Conservation (phyloP, 2,329 filamentous ascomycete genomes). For the Trichoderma citrinoviride region DNA sequence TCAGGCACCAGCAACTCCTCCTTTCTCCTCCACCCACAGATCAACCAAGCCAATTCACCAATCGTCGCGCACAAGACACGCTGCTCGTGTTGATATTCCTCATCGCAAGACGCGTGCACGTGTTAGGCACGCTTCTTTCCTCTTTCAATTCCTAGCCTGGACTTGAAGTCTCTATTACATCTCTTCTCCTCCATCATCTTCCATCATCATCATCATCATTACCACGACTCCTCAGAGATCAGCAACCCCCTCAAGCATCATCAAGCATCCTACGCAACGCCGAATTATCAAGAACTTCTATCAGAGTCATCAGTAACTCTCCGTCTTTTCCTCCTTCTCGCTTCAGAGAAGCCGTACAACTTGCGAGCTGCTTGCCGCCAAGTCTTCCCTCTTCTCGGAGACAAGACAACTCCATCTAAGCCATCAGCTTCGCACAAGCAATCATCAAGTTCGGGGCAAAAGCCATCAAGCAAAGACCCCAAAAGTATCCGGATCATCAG, state of each 20-base stretch:
- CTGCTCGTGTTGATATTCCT: background rate
- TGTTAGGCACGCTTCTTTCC: background rate
- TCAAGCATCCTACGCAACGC: background rate
- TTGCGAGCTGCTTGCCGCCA: background rate
- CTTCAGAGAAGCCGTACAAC: background rate
- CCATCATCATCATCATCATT: background rate
- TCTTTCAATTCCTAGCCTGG: background rate
- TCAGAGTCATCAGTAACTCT: background rate
- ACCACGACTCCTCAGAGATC: background rate
- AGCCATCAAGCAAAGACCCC: background rate
- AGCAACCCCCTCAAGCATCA: background rate
- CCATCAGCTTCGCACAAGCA: background rate
- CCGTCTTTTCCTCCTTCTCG: background rate
- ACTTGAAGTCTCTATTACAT: background rate
- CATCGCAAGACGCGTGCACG: slow-evolving; percentile 5
- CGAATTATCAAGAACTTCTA: background rate
- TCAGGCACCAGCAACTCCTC: background rate
- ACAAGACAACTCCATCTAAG: background rate
- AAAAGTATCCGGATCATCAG: background rate
- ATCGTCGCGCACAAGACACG: background rate
- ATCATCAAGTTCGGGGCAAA: background rate
- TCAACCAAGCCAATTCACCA: background rate
- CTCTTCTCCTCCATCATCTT: background rate
- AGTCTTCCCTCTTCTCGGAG: background rate
- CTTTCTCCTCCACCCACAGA: background rate